phyloP scores from a whole-genome alignment of 2,329 filamentous ascomycete species.

The Stromatinia cepivora region DNA sequence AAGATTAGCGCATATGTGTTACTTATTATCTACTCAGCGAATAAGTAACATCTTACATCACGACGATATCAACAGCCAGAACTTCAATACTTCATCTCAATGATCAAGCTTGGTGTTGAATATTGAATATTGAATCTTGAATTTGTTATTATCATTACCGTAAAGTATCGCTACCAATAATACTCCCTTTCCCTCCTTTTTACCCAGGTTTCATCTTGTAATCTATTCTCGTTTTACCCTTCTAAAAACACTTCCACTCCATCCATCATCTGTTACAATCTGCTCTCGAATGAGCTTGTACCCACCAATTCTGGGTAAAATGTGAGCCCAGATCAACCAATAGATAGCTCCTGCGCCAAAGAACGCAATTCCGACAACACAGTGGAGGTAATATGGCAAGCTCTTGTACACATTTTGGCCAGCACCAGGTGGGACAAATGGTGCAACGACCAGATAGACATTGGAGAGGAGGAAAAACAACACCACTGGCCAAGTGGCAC shows the following conservation, averaged over 20 bases:
- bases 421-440: slow-evolving; percentile 54
- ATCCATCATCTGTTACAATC: slow-evolving; percentile 60
- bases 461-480: slow-evolving; percentile 62
- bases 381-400: slow-evolving; percentile 59
- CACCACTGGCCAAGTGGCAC: slow-evolving; percentile 54
- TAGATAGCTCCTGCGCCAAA: slow-evolving; percentile 55
- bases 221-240: slow-evolving; percentile 15
- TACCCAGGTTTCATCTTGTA: no score
- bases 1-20: background rate
- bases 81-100: background rate
- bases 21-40: background rate
- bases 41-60: background rate
- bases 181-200: background rate
- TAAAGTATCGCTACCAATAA: background rate
- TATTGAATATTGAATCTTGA: background rate
- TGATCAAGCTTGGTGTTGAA: no score
- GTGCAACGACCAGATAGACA: slow-evolving; percentile 60
- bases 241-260: slow-evolving; percentile 44
- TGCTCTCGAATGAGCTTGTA: slow-evolving; percentile 59
- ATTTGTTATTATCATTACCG: background rate
- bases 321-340: slow-evolving; percentile 56
- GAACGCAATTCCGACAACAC: slow-evolving; percentile 56
- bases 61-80: background rate
- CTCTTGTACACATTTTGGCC: slow-evolving; percentile 55
- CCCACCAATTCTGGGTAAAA: slow-evolving; percentile 52